Conservation (phyloP, 192 early-diverging fungal species). For the Ramicandelaber brevisporus region DNA sequence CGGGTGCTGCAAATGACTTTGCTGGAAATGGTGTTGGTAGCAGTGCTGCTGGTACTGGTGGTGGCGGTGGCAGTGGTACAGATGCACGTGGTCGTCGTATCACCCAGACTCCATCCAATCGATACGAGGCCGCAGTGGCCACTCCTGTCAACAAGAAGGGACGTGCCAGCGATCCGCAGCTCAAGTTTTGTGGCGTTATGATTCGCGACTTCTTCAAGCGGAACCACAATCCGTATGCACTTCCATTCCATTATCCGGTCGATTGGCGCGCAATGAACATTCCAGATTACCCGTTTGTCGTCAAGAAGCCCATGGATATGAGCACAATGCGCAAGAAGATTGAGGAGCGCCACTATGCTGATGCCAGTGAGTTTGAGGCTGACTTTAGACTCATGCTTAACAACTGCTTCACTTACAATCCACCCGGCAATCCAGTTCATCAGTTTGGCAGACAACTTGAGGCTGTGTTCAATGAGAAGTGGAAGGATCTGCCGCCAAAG, state of each 20-base stretch:
- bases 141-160: too few species aligned
- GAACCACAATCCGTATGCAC: constrained; percentile 34
- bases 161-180: constrained; percentile 22
- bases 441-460: constrained; percentile 44
- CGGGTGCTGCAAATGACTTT: constrained; percentile 2
- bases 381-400: constrained; percentile 59
- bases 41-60: too few species aligned
- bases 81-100: too few species aligned
- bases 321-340: constrained; percentile 47
- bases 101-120: too few species aligned
- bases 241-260: constrained; percentile 61
- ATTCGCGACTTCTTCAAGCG: constrained; percentile 39
- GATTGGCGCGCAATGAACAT: constrained; percentile 60
- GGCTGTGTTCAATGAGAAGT: constrained; percentile 53
- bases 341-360: constrained; percentile 30
- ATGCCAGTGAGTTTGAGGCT: constrained; percentile 37
- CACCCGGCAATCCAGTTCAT: constrained; percentile 34
- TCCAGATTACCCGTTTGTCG: constrained; percentile 60
- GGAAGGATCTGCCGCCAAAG: constrained; percentile 21
- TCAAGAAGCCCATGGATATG: constrained; percentile 79
- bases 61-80: too few species aligned
- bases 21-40: too few species aligned
- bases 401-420: constrained; percentile 71
- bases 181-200: constrained; percentile 31
- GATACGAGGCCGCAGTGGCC: too few species aligned